Base-by-base conservation (phyloP, 768 basidiomycete genomes). In the Porphyrellus cyaneotinctus region DNA sequence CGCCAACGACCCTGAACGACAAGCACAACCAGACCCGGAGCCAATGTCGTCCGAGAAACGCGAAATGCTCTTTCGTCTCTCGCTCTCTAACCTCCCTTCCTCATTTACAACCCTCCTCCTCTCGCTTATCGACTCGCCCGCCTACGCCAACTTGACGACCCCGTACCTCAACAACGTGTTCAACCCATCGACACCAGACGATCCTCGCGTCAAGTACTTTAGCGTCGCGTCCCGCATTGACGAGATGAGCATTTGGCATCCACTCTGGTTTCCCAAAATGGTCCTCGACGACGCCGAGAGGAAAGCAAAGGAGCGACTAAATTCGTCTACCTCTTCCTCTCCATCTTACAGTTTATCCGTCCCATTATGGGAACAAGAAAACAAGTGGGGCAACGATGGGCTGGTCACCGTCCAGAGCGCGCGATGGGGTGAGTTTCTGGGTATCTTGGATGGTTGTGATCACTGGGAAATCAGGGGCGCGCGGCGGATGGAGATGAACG, bases 381-480 rank as follows among this genome's bases (percentile, higher is more conserved):
- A 73, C 17, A 74, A 80, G 44, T 84, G 85, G 81, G 95, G 93
- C 0, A 95, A 97, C 65, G 95, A 97, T 62, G 93, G 92, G 0
- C 76, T 97, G 32, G 95, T 98, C 15, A 87, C 87, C 15, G 78
- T 99, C n/a, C 84, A 89, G 58, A 90, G 88, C 61, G 92, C 97
- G 6, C 84, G 85, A 58, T 98, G 95, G 95, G 97, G 97, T 17
- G 91, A 97, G 64, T 97, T 94, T 67, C 72, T 99, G 30, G 97
- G 97, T 4, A 82, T 82, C 17, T 75, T 98, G 63, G 88, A 95
- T 57, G 87, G 85, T 2, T 88, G 85, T 60, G 94, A 99, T 74
- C 97, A 99, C 64, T 99, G 97, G 97, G 88, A 95, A 61, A 80
- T 97, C 66, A 74, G 97, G 56, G 97, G 95, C 0, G 85, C 91